Percentiles rank a stretch among this genome's conserved stretches.
Conservation (phyloP, 257 asterid species). For the Echium plantagineum region DNA sequence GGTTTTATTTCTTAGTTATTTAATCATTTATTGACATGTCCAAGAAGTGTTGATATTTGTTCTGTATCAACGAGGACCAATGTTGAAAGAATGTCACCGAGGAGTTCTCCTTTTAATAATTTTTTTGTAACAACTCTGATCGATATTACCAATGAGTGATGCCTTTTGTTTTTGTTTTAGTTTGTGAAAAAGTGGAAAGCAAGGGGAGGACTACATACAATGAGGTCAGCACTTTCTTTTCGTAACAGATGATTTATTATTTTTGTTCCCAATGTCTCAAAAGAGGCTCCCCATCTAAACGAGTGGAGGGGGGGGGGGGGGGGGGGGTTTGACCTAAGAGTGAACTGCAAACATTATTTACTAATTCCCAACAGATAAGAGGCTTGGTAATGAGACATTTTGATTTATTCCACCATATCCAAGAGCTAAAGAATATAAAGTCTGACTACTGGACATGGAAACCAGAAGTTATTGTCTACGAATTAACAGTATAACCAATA, state of each 20-base stretch:
- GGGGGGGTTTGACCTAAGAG: too few species aligned
- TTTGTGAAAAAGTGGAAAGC: slow-evolving; percentile 99
- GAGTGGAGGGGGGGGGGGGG: too few species aligned
- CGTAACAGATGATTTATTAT: neutral
- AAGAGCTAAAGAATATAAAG: too few species aligned
- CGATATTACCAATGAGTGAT: slow-evolving; percentile 14
- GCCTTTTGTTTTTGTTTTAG: slow-evolving; percentile 33
- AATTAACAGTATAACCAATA: neutral
- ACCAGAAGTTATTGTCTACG: neutral
- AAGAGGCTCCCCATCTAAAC: too few species aligned
- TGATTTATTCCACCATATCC: too few species aligned
- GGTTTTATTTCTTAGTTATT: slow-evolving; percentile 26
- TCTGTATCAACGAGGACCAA: neutral
- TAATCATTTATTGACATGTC: slow-evolving; percentile 3
- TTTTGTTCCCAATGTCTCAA: neutral
- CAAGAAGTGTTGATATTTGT: neutral
- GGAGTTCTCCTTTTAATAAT: slow-evolving; percentile 3
- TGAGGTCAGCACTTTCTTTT: slow-evolving; percentile 52
- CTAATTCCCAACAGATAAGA: too few species aligned
- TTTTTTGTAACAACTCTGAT: slow-evolving; percentile 8
- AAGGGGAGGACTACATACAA: slow-evolving; percentile 97
- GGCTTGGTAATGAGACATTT: too few species aligned
- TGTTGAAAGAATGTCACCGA: neutral
- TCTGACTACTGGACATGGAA: too few species aligned
- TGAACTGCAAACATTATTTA: too few species aligned